These are phyloP conservation scores for Haplosporangium gracile DNA, from an alignment of 192 early-diverging fungal species.

Conservation along the genomic window DNA sequence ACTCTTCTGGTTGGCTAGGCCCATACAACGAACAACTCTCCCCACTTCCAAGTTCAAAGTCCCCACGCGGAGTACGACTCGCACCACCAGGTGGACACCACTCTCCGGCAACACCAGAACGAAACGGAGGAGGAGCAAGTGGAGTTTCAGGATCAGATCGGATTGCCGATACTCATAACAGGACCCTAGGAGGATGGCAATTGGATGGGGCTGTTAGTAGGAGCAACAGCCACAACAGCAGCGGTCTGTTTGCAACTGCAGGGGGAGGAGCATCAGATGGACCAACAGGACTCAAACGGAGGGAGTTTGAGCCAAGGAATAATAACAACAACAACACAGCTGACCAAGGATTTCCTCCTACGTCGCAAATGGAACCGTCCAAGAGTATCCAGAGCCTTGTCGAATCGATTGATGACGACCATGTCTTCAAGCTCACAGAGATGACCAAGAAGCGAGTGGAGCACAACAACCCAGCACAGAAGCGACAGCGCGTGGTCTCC, in stretches of 20 bases:
- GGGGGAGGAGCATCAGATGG: slow-evolving; percentile 10
- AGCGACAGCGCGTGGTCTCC: slow-evolving; percentile 45
- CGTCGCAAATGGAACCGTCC: slow-evolving; percentile 36
- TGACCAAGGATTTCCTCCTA: neutral
- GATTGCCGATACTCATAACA: slow-evolving; percentile 22
- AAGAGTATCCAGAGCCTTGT: slow-evolving; percentile 51
- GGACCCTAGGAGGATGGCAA: slow-evolving; percentile 20
- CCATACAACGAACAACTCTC: slow-evolving; percentile 45
- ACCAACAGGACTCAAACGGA: slow-evolving; percentile 18
- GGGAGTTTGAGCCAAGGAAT: slow-evolving; percentile 34
- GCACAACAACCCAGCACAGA: slow-evolving; percentile 51
- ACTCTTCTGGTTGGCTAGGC: slow-evolving; percentile 45
- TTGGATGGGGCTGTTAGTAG: slow-evolving; percentile 7
- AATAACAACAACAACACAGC: neutral
- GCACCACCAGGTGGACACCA: neutral
- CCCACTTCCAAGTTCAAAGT: slow-evolving; percentile 12
- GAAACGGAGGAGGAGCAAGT: neutral
- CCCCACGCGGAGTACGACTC: slow-evolving; percentile 30
- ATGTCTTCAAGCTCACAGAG: slow-evolving; percentile 55
- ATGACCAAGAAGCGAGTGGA: slow-evolving; percentile 53
- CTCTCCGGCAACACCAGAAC: slow-evolving; percentile 21
- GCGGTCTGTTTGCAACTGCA: neutral
- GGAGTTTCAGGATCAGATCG: slow-evolving; percentile 16
- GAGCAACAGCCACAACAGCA: slow-evolving; percentile 10
- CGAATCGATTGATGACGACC: slow-evolving; percentile 48